These are phyloP conservation scores for Ramaria sp. DNA, from an alignment of 768 basidiomycete genomes.

Conservation along the genomic window DNA sequence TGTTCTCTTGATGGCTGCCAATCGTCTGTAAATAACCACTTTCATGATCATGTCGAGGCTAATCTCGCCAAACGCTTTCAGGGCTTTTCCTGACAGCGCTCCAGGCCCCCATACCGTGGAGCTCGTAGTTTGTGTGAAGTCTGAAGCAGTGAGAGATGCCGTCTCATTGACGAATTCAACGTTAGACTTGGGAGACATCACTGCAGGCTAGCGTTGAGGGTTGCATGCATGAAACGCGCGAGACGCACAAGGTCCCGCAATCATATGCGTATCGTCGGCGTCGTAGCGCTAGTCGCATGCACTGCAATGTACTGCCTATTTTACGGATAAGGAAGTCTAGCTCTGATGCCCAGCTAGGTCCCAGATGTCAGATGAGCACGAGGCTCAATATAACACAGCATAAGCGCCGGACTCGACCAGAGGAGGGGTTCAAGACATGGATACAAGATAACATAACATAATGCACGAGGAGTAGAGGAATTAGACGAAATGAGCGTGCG, in stretches of 20 bases:
- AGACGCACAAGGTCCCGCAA: background rate
- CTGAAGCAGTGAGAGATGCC: background rate
- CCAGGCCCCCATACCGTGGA: slow-evolving; percentile 3
- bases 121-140: background rate
- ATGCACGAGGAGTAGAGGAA: background rate
- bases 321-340: too few relatives aligned
- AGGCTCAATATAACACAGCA: too few relatives aligned
- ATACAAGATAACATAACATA: too few relatives aligned
- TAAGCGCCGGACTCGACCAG: too few relatives aligned
- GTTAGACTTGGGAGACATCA: too few relatives aligned
- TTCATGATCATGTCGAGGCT: background rate
- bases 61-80: background rate
- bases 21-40: background rate
- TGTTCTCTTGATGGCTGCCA: background rate
- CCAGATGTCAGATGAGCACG: too few relatives aligned
- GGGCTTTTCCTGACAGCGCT: background rate
- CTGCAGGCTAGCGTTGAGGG: too few relatives aligned
- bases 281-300: too few relatives aligned
- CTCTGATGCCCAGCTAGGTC: too few relatives aligned
- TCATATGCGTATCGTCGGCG: too few relatives aligned
- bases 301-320: too few relatives aligned
- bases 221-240: background rate
- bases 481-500: background rate
- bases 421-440: too few relatives aligned
- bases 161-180: background rate